phyloP scores from a whole-genome alignment of 352 stramenopile species.

The Globisporangium paddicum region DNA sequence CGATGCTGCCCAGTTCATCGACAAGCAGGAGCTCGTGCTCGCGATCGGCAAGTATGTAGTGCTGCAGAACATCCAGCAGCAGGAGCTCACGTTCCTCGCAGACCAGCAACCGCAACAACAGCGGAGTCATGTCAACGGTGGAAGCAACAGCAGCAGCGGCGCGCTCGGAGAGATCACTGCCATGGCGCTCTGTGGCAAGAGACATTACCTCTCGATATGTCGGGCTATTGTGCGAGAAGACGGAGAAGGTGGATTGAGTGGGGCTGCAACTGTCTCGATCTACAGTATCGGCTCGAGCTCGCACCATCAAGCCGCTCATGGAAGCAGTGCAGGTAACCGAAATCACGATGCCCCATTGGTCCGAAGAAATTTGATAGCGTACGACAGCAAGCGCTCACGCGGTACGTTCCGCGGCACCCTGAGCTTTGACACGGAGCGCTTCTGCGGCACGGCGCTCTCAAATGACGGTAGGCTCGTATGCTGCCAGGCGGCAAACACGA shows the following conservation, averaged over 20 bases:
- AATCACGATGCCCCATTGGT: neutral
- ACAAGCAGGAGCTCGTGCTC: slow-evolving; percentile 57
- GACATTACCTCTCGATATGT: slow-evolving; percentile 47
- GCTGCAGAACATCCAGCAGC: slow-evolving; percentile 58
- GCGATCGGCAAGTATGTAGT: slow-evolving; percentile 60
- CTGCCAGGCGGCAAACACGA: slow-evolving; percentile 43
- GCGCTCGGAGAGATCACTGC: slow-evolving; percentile 63
- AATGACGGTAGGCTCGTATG: slow-evolving; percentile 66
- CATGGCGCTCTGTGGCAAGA: slow-evolving; percentile 58
- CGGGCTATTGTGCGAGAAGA: slow-evolving; percentile 25
- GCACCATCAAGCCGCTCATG: neutral
- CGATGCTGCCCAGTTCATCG: slow-evolving; percentile 49
- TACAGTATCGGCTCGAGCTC: slow-evolving; percentile 18
- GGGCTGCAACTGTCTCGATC: slow-evolving; percentile 29
- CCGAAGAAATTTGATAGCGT: slow-evolving; percentile 6
- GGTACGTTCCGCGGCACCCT: slow-evolving; percentile 40
- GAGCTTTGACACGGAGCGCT: slow-evolving; percentile 42
- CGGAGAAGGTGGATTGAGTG: neutral
- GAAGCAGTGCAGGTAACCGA: neutral
- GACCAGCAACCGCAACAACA: slow-evolving; percentile 17
- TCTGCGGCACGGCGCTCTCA: slow-evolving; percentile 51
- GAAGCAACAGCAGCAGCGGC: neutral
- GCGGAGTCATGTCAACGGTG: neutral
- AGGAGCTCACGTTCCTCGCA: slow-evolving; percentile 52
- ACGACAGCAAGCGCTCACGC: neutral